A percentile compares a stretch with the other conserved stretches of the same genome.
These are phyloP conservation scores for Arthrinium puccinioides DNA, from an alignment of 2,329 filamentous ascomycete species.

Conservation along the genomic window DNA sequence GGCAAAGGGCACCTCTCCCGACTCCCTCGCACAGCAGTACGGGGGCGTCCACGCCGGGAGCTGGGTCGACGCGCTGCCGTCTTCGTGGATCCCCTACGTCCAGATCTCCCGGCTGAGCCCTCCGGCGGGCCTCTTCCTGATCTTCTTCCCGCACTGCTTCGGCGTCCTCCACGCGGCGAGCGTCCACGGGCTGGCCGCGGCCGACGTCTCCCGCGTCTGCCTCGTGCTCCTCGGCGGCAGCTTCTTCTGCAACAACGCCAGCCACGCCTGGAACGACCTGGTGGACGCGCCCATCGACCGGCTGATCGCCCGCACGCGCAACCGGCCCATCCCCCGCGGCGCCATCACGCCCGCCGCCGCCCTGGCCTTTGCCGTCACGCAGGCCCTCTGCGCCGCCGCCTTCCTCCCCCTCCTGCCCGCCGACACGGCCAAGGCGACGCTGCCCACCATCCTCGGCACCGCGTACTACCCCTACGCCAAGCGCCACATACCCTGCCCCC, in stretches of 20 bases:
- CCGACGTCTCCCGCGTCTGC: conserved; percentile 15
- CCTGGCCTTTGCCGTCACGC: conserved; percentile 30
- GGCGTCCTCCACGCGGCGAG: conserved; percentile 37
- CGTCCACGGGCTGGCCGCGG: conserved; percentile 11
- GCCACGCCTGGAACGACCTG: conserved; percentile 49
- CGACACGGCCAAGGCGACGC: conserved; percentile 26
- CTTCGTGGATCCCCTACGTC: conserved; percentile 45
- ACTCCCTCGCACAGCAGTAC: conserved; percentile 18
- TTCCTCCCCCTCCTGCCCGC: conserved; percentile 30
- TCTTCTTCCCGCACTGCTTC: conserved; percentile 40
- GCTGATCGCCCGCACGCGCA: conserved; percentile 39
- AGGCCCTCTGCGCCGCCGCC: conserved; percentile 17
- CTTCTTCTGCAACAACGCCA: conserved; percentile 40
- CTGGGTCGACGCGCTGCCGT: conserved; percentile 29
- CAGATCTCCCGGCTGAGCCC: conserved; percentile 47
- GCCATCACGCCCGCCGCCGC: conserved; percentile 26
- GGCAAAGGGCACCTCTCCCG: no score
- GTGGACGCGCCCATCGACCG: conserved; percentile 47
- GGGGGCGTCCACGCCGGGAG: conserved; percentile 22
- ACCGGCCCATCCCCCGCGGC: conserved; percentile 42
- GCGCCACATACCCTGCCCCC: conserved; percentile 44
- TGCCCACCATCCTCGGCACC: conserved; percentile 22
- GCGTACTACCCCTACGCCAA: conserved; percentile 43
- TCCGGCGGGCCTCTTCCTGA: conserved; percentile 41
- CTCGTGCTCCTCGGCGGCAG: conserved; percentile 30